These are phyloP conservation scores for Pyricularia grisea DNA, from an alignment of 2,329 filamentous ascomycete genomes.

Conservation along the genomic window DNA sequence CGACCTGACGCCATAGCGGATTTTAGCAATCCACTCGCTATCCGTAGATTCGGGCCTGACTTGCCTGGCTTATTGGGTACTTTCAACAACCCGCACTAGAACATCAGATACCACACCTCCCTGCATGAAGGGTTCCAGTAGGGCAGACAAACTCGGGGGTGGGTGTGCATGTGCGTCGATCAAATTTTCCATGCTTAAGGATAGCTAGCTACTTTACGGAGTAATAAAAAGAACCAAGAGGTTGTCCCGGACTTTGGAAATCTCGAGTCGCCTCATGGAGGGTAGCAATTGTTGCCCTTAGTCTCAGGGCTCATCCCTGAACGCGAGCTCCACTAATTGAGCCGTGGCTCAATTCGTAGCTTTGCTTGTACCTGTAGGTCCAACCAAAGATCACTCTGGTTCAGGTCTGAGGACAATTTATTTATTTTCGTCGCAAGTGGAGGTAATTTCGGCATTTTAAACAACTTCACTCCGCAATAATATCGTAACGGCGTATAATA, in stretches of 20 bases:
- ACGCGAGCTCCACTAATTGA: too few species aligned
- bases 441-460: too few species aligned
- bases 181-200: not conserved
- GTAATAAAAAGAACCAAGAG: not conserved
- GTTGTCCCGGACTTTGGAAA: not conserved
- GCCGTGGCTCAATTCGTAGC: too few species aligned
- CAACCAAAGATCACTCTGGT: too few species aligned
- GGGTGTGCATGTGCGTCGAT: not conserved
- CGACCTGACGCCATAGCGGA: not conserved
- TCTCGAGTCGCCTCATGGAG: not conserved
- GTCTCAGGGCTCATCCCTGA: too few species aligned
- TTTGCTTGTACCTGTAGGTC: too few species aligned
- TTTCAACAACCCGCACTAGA: not conserved
- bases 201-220: too few species aligned
- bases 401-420: too few species aligned
- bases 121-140: not conserved
- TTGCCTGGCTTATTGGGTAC: not conserved
- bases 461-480: too few species aligned
- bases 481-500: too few species aligned
- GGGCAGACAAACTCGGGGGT: not conserved
- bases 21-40: not conserved
- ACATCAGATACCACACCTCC: not conserved
- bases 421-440: too few species aligned
- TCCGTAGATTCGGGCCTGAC: not conserved
- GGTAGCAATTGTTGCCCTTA: not conserved